A percentile compares a stretch with the other conserved stretches of the same genome.
These are phyloP conservation scores for Ustilago bromivora DNA, from an alignment of 1,284 basidiomycete genomes.

Conservation along the genomic window DNA sequence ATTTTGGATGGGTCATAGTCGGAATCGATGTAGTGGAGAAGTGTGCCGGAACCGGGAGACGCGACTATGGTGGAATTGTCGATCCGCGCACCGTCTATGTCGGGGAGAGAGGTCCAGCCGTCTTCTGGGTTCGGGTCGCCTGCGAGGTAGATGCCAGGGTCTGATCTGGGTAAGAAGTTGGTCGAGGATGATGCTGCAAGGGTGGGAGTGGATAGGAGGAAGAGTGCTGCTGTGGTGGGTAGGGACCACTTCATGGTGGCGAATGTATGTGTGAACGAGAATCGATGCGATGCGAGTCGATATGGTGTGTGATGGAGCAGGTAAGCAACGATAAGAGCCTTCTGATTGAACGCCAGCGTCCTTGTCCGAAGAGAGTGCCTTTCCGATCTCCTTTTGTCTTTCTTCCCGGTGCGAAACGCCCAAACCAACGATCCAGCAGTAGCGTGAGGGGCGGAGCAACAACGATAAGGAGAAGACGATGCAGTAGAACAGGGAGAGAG, in stretches of 20 bases:
- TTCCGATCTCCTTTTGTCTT: not conserved
- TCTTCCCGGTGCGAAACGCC: not conserved
- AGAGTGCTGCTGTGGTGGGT: not conserved
- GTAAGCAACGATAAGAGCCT: not conserved
- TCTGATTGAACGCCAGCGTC: not conserved
- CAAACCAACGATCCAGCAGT: not conserved
- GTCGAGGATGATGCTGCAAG: not conserved
- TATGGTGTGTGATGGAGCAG: not conserved
- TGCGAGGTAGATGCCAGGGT: constrained; percentile 55
- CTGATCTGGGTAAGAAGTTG: constrained; percentile 19
- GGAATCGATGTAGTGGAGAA: constrained; percentile 57
- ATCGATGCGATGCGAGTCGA: too few relatives aligned
- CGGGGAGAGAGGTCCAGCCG: constrained; percentile 52
- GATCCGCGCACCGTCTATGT: constrained; percentile 51
- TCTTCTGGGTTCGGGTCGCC: constrained; percentile 27
- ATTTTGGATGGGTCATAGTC: constrained; percentile 50
- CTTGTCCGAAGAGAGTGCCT: not conserved
- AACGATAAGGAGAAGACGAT: not conserved
- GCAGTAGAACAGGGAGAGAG: not conserved
- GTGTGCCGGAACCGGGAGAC: constrained; percentile 32
- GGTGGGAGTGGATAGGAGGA: not conserved
- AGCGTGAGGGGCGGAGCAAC: not conserved
- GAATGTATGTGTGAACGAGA: not conserved
- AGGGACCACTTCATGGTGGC: constrained; percentile 2
- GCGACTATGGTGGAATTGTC: constrained; percentile 58